Conservation (phyloP, 805 yeast genomes). For the Yarrowia yakushimensis region DNA sequence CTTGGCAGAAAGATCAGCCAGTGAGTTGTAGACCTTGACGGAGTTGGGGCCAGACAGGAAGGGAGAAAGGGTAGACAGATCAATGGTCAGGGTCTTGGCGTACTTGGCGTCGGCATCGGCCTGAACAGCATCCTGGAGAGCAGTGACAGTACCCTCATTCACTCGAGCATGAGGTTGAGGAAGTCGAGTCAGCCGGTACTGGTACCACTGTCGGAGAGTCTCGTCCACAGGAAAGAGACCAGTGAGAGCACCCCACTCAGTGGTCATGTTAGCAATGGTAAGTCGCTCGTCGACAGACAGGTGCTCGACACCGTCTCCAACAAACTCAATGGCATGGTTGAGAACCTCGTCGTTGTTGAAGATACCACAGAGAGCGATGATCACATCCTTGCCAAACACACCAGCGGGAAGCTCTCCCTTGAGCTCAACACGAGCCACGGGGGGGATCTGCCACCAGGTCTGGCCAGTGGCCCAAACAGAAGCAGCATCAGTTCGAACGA, state of each 20-base stretch:
- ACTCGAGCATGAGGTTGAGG: constrained; percentile 83
- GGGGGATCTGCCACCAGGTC: constrained; percentile 99
- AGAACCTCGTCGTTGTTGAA: constrained; percentile 88
- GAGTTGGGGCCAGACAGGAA: constrained; percentile 96
- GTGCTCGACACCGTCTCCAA: constrained; percentile 70
- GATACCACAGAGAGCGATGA: constrained; percentile 91
- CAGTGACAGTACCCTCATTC: constrained; percentile 55
- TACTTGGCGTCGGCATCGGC: constrained; percentile 80
- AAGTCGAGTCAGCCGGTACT: constrained; percentile 53
- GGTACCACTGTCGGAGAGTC: constrained; percentile 73
- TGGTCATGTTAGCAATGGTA: constrained; percentile 94
- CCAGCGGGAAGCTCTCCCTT: constrained; percentile 78
- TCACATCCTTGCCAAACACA: constrained; percentile 94
- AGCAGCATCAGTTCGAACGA: constrained; percentile 98
- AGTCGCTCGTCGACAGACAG: constrained; percentile 78
- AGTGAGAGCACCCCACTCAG: constrained; percentile 98
- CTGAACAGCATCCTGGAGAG: constrained; percentile 45
- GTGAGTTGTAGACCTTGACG: constrained; percentile 82
- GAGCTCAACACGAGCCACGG: constrained; percentile 91
- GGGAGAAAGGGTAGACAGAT: constrained; percentile 76
- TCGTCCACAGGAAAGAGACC: constrained; percentile 97
- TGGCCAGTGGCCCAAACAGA: constrained; percentile 99
- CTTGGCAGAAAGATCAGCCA: constrained; percentile 67
- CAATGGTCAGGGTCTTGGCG: constrained; percentile 83
- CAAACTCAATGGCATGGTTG: constrained; percentile 90